Conservation (phyloP, 208 protist species). For the Leishmania aethiopica region DNA sequence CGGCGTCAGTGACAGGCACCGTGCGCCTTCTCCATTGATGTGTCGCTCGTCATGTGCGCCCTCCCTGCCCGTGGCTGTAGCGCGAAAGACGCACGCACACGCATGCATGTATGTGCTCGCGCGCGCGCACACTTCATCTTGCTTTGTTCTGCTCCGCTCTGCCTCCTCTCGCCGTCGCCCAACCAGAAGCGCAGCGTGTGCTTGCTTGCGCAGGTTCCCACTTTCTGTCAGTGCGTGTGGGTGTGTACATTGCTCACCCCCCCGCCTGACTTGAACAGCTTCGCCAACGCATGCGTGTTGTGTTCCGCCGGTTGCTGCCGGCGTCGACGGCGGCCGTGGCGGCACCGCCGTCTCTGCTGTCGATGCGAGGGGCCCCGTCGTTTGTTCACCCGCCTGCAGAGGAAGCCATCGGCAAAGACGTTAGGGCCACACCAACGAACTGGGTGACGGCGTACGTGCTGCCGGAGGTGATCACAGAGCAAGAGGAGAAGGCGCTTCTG, state of each 20-base stretch:
- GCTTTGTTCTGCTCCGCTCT: not conserved
- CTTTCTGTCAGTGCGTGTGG: not conserved
- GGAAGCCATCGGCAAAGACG: slow-evolving; percentile 71
- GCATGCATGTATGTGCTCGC: not conserved
- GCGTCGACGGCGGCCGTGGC: not conserved
- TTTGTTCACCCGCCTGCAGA: slow-evolving; percentile 64
- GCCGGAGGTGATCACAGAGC: slow-evolving; percentile 68
- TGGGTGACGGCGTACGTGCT: slow-evolving; percentile 80
- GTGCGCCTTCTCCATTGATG: not conserved
- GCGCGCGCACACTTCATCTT: not conserved
- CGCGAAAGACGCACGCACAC: not conserved
- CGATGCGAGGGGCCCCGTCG: slow-evolving; percentile 68
- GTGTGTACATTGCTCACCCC: not conserved
- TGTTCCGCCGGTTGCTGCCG: slow-evolving; percentile 1
- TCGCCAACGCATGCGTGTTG: not conserved
- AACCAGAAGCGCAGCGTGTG: not conserved
- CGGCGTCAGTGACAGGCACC: not conserved
- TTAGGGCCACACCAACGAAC: slow-evolving; percentile 62
- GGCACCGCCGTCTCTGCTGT: slow-evolving; percentile 46
- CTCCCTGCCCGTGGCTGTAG: not conserved
- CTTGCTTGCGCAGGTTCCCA: not conserved
- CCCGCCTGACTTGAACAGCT: not conserved
- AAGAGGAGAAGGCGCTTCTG: slow-evolving; percentile 71
- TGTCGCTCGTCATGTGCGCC: not conserved
- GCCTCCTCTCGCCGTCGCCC: not conserved